Conservation (phyloP, 1,284 basidiomycete genomes). For the Leccinum pachyderme region DNA sequence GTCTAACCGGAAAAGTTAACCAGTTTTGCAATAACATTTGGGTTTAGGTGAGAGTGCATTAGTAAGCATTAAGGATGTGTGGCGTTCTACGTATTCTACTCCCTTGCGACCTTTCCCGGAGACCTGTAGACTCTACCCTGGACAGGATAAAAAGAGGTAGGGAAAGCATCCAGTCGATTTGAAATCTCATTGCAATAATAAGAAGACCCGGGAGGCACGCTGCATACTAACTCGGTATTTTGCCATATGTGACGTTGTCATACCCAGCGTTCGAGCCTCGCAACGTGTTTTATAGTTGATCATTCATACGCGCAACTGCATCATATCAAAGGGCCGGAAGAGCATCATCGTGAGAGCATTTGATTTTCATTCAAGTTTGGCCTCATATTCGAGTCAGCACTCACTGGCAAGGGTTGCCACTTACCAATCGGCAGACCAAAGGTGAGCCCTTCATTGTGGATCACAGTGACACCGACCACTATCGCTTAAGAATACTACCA, state of each 20-base stretch:
- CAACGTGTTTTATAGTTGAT: neutral
- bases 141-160: neutral
- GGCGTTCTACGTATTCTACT: neutral
- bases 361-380: neutral
- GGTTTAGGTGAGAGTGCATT: no score
- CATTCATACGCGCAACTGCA: neutral
- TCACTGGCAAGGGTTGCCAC: neutral
- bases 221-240: neutral
- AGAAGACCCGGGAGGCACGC: neutral
- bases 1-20: no score
- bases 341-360: neutral
- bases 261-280: neutral
- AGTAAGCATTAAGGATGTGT: neutral
- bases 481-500: neutral
- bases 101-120: neutral
- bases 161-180: neutral
- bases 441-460: neutral
- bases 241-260: neutral
- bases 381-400: neutral
- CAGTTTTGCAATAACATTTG: no score
- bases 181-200: neutral
- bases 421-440: neutral
- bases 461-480: neutral
- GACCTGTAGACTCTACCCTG: neutral
- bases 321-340: neutral